A percentile compares a stretch with the other conserved stretches of the same genome.
Evolutionary conservation across 2,329 filamentous ascomycete genomes (phyloP).

Genomic region (Calonectria leucothoes): DNA sequence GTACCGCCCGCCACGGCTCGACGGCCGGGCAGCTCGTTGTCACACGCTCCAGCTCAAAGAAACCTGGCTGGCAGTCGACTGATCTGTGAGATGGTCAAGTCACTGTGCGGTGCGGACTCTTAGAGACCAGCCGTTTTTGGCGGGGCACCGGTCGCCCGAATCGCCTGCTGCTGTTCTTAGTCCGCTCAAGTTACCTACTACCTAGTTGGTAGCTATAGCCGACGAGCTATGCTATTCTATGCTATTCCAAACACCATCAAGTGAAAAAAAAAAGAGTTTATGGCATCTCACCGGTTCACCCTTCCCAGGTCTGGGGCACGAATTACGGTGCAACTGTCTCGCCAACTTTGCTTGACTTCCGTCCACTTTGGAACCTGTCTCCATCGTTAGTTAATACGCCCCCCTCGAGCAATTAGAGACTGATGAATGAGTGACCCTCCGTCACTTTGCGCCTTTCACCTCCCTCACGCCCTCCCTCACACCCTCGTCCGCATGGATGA

Average conservation of each 20-base stretch:
- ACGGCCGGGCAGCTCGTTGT: conserved; percentile 17
- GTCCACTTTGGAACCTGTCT: conserved; percentile 3
- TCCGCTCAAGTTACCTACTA: not conserved
- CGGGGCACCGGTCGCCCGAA: conserved; percentile 17
- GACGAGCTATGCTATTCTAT: not conserved
- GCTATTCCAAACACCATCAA: conserved; percentile 8
- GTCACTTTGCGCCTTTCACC: not conserved
- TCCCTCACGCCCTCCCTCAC: conserved; percentile 5
- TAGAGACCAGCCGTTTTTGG: conserved; percentile 11
- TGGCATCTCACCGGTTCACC: not conserved
- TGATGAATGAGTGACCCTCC: conserved; percentile 1
- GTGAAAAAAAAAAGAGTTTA: conserved; percentile 1
- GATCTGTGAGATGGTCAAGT: conserved; percentile 11
- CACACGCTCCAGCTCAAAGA: conserved; percentile 14
- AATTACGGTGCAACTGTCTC: not conserved
- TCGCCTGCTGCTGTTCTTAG: not conserved
- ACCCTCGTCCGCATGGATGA: conserved; percentile 23
- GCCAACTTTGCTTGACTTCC: conserved; percentile 3
- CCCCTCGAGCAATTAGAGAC: not conserved
- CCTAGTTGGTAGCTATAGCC: conserved; percentile 1
- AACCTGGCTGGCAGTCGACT: conserved; percentile 9
- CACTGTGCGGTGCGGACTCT: conserved; percentile 13
- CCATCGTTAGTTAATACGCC: not conserved
- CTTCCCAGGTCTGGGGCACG: not conserved
- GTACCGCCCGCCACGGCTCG: conserved; percentile 7